Conservation (phyloP, 2,329 filamentous ascomycete species). For the Aureobasidium pullulans region DNA sequence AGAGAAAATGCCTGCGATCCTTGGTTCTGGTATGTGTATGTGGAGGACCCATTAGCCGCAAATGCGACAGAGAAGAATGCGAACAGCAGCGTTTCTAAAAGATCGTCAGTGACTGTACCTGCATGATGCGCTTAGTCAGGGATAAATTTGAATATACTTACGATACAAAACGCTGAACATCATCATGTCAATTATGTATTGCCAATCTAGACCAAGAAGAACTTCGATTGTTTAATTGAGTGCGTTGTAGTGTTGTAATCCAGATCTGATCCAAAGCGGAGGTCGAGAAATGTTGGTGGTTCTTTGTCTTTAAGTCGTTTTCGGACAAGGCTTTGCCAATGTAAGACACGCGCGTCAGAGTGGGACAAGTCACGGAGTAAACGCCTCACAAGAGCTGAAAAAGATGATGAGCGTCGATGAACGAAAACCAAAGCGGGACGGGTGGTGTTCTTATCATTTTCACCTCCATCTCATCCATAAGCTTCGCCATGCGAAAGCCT, state of each 20-base stretch:
- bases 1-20: background rate
- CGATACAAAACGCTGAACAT: background rate
- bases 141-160: background rate
- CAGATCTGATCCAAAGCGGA: too few species aligned
- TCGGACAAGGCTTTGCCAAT: constrained; percentile 1
- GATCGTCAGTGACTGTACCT: background rate
- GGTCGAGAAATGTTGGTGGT: background rate
- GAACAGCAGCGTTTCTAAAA: background rate
- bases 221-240: too few species aligned
- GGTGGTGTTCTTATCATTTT: background rate
- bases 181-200: background rate
- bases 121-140: background rate
- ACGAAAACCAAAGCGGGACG: background rate
- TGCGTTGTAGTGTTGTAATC: too few species aligned
- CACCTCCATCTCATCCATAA: background rate
- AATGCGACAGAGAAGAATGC: background rate
- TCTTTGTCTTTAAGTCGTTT: background rate
- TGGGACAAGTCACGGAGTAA: background rate
- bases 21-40: background rate
- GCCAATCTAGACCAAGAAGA: background rate
- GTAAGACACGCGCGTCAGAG: constrained; percentile 1
- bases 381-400: constrained; percentile 4
- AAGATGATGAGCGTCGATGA: background rate
- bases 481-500: background rate
- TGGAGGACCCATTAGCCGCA: background rate